Evolutionary conservation across 2,329 filamentous ascomycete genomes (phyloP).

Genomic region (Aspergillus costaricaensis): DNA sequence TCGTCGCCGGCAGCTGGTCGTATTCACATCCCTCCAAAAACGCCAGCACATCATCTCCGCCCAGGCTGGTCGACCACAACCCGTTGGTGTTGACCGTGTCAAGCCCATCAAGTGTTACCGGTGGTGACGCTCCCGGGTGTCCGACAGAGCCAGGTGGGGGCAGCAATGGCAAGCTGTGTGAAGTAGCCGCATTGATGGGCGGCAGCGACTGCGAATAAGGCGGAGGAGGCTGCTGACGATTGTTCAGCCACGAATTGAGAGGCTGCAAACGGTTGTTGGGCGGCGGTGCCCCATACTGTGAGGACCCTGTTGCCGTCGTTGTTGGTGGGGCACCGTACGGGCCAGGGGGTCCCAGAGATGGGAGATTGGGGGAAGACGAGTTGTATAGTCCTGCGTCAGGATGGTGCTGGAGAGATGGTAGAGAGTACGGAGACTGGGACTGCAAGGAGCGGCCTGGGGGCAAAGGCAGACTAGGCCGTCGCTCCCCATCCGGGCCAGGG

Average conservation of each 20-base stretch:
- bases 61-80: slow-evolving; percentile 36
- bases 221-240: slow-evolving; percentile 33
- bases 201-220: slow-evolving; percentile 44
- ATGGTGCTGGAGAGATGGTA: slow-evolving; percentile 40
- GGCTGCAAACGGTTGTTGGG: slow-evolving; percentile 41
- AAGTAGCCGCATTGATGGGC: slow-evolving; percentile 37
- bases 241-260: slow-evolving; percentile 42
- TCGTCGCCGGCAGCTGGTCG: slow-evolving; percentile 29
- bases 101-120: slow-evolving; percentile 32
- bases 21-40: slow-evolving; percentile 41
- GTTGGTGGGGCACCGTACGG: slow-evolving; percentile 25
- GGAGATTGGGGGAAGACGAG: slow-evolving; percentile 36
- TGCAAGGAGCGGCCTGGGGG: slow-evolving; percentile 37
- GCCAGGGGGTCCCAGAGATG: slow-evolving; percentile 29
- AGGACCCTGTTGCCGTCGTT: slow-evolving; percentile 26
- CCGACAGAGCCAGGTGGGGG: slow-evolving; percentile 38
- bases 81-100: slow-evolving; percentile 26
- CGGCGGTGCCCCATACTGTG: slow-evolving; percentile 27
- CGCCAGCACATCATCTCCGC: slow-evolving; percentile 41
- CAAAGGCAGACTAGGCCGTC: slow-evolving; percentile 42
- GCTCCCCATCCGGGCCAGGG: slow-evolving; percentile 35
- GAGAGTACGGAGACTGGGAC: slow-evolving; percentile 37
- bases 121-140: slow-evolving; percentile 33
- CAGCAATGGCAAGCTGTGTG: slow-evolving; percentile 37
- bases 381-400: slow-evolving; percentile 33